phyloP scores from a whole-genome alignment of 2,329 filamentous ascomycete species.

The Ceratocystis smalleyi region DNA sequence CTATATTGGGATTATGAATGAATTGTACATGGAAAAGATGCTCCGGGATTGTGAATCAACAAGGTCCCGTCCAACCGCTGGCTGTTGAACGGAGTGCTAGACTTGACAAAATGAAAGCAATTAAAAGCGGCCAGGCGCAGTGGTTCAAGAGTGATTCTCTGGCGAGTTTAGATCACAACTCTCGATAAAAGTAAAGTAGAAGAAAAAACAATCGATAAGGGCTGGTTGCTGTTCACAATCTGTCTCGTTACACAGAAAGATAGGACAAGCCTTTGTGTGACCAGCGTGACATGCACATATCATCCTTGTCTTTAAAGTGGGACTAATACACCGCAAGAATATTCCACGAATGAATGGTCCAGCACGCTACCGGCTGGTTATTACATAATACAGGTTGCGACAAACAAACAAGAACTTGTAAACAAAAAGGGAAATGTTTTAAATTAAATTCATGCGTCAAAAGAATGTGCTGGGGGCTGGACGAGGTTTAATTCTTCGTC shows the following conservation, averaged over 20 bases:
- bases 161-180: background rate
- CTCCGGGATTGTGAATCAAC: conserved; percentile 6
- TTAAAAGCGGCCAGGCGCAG: background rate
- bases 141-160: background rate
- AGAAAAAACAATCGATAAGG: no score
- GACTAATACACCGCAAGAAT: background rate
- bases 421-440: background rate
- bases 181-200: no score
- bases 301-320: background rate
- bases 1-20: conserved; percentile 12
- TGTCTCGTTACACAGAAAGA: no score
- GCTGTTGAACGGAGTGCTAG: background rate
- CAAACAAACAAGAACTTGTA: background rate
- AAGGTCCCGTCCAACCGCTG: background rate
- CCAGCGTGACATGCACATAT: background rate
- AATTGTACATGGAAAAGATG: conserved; percentile 8
- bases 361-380: background rate
- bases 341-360: background rate
- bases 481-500: conserved; percentile 1
- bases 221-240: no score
- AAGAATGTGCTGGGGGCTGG: background rate
- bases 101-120: background rate
- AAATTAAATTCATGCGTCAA: background rate
- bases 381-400: background rate
- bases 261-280: background rate